Base-by-base conservation (phyloP, 345 rosid species). In the Excoecaria agallocha region DNA sequence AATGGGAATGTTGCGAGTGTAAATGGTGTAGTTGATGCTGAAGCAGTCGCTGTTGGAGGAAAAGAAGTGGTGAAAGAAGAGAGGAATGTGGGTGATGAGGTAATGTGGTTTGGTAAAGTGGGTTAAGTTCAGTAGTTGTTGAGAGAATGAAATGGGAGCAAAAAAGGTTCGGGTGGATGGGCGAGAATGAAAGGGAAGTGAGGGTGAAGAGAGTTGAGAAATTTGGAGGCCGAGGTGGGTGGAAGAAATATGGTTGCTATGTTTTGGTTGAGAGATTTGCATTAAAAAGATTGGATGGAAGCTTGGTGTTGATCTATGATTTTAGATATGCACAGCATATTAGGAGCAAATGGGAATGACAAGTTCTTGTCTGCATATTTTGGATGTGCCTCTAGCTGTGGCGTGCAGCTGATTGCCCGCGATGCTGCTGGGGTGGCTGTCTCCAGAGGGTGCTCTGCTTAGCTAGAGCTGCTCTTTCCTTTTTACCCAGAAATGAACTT, bases 141-240 rank as follows among this genome's bases (percentile, higher is more conserved):
- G 70, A 78, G 68, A 68, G 73, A 15, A 78, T 78, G 69, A 68
- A 43, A n/a, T 67, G 74, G 81, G 77, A 60, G 63, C 15, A 68
- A 61, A 55, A 9, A 41, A 71, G 39, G 2, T 45, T 15, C 6
- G 81, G 81, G 16, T 73, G 77, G 74, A 41, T 2, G 20, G 35
- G 51, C 30, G 20, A 49, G 55, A 3, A 15, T 11, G 74, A 72
- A 41, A 39, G 52, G 68, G 25, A 52, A 67, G 69, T 61, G 48
- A 43, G 5, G 2, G 74, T 78, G 48, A 66, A 50, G 51, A 59
- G 50, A 66, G 46, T 8, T 8, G 77, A 59, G 48, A 49, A 59
- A 24, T 67, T 37, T 72, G 54, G 11, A 25, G 76, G 30, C 30
- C 30, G 2, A 30, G 30, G 73, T 15, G 4, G 22, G 46, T 52